Evolutionary conservation across 2,329 filamentous ascomycete genomes (phyloP).

Genomic region (Fusarium vanettenii): DNA sequence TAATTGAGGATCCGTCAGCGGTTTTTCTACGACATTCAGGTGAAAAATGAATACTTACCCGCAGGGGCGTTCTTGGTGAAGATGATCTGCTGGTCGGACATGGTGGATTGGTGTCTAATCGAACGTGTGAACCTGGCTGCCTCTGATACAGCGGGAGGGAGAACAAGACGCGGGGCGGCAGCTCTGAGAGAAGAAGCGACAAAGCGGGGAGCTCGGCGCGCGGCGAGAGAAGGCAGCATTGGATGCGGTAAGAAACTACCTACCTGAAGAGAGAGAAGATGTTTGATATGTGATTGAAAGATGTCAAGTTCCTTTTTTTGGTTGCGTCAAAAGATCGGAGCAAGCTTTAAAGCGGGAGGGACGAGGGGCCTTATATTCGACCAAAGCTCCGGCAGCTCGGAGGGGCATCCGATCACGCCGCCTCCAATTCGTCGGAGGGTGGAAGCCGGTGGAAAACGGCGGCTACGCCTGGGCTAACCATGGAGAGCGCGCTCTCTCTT

Average conservation of each 20-base stretch:
- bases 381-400: conserved; percentile 29
- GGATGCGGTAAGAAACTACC: conserved; percentile 20
- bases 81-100: conserved; percentile 62
- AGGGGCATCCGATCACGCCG: conserved; percentile 16
- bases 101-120: conserved; percentile 52
- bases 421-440: background rate
- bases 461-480: background rate
- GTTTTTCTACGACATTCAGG: background rate
- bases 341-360: conserved; percentile 13
- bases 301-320: background rate
- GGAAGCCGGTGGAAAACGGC: conserved; percentile 3
- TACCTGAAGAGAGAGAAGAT: conserved; percentile 25
- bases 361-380: conserved; percentile 6
- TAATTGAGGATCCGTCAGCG: conserved; percentile 43
- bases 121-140: conserved; percentile 47
- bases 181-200: conserved; percentile 30
- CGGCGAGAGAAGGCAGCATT: conserved; percentile 39
- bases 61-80: conserved; percentile 70
- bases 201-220: conserved; percentile 39
- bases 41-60: conserved; percentile 56
- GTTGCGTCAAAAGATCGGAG: conserved; percentile 8
- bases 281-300: background rate
- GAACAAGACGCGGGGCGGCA: conserved; percentile 14
- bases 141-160: conserved; percentile 12
- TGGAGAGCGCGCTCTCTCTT: background rate